Evolutionary conservation across 2,329 filamentous ascomycete genomes (phyloP).

Genomic region (Didymella keratinophila): DNA sequence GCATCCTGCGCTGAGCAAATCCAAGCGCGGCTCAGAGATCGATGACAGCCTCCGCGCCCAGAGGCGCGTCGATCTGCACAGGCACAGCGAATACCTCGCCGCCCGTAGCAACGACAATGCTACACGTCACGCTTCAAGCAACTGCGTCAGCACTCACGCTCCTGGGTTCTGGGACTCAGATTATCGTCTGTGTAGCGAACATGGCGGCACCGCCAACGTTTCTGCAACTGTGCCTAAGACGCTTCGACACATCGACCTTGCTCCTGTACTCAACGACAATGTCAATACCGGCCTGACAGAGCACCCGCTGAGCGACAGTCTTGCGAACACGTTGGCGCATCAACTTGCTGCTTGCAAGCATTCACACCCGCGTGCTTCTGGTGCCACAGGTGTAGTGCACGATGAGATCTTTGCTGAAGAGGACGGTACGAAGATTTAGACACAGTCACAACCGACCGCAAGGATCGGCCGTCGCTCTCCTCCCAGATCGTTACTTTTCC

Average conservation of each 20-base stretch:
- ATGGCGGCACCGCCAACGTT: background rate
- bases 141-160: background rate
- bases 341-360: constrained; percentile 7
- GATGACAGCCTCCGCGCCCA: background rate
- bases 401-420: constrained; percentile 1
- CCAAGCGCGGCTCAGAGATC: constrained; percentile 9
- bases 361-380: constrained; percentile 4
- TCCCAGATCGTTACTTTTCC: background rate
- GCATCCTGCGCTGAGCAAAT: constrained; percentile 7
- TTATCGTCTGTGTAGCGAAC: background rate
- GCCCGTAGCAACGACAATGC: constrained; percentile 1
- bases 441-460: background rate
- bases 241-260: background rate
- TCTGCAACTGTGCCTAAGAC: background rate
- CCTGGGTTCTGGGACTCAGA: constrained; percentile 1
- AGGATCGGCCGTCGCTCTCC: background rate
- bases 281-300: background rate
- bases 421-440: background rate
- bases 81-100: background rate
- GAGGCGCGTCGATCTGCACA: background rate
- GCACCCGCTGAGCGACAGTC: constrained; percentile 1
- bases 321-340: constrained; percentile 12
- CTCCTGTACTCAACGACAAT: background rate
- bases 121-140: background rate
- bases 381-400: background rate